Base-by-base conservation (phyloP, 2,329 filamentous ascomycete genomes). In the Diaporthe capsici region DNA sequence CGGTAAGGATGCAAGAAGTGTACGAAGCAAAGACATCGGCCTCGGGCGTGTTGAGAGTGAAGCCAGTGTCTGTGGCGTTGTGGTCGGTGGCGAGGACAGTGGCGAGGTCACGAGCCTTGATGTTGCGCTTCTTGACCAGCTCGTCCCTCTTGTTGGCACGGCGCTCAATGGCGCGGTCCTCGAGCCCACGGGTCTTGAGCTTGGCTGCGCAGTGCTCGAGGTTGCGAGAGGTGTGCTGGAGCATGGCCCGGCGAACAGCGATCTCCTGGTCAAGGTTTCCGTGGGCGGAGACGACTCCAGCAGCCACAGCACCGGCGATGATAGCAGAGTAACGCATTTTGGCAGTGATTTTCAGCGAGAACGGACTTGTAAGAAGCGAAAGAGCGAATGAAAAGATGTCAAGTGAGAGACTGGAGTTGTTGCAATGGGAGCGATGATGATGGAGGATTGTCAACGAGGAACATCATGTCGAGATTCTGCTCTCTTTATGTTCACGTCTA, bases 1-100 rank as follows among this genome's bases (percentile, higher is more conserved):
- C 85, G 5, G 83, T 84, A 17, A 89, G 81, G 51, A 88, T 82
- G 72, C 87, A 89, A n/a, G 84, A 85, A 28, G 81, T 81, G 76
- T 84, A 84, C 55, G 81, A 81, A 4, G 80, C 79, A 77, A 86
- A 86, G 8, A 86, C 76, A 75, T 75, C 81, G 37, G 79, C 72
- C 9, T 81, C 78, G 25, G 81, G 80, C 1, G 81, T 79, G 75
- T 81, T 76, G 22, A 79, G 60, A 25, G 80, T 81, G 77, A 84
- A 85, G 4, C 78, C 79, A 4, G 80, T 65, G 4, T 79, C 78
- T 15, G 83, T 83, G 39, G 83, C 82, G 74, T 82, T 81, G 78
- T 87, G 84, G 25, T 81, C 80, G 17, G 80, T 81, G 72, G 82
- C 82, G 13, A 86, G 78, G 15, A 80, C 76, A 28, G 78, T 77